A percentile compares a stretch with the other conserved stretches of the same genome.
phyloP scores from a whole-genome alignment of 1,284 basidiomycete genomes.

The Tilletiopsis washingtonensis region DNA sequence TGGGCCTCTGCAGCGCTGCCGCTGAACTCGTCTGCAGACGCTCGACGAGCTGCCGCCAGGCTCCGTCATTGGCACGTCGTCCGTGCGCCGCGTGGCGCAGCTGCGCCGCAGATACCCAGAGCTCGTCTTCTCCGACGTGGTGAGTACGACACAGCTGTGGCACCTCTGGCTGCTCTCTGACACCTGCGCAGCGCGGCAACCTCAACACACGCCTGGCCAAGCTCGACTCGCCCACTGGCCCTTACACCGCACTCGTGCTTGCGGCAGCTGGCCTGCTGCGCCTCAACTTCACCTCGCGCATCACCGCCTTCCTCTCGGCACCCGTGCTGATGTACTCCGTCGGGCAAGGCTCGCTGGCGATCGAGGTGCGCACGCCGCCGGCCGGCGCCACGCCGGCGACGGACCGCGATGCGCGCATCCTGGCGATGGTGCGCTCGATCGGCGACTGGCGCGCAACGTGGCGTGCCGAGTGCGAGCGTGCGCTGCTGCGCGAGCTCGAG shows the following conservation, averaged over 20 bases:
- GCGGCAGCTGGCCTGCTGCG: slow-evolving; percentile 90
- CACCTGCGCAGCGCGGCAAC: slow-evolving; percentile 41
- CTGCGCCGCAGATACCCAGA: slow-evolving; percentile 69
- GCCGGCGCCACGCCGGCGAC: slow-evolving; percentile 18
- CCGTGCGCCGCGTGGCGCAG: slow-evolving; percentile 85
- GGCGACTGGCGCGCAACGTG: slow-evolving; percentile 42
- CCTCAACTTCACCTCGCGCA: slow-evolving; percentile 62
- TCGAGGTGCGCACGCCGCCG: slow-evolving; percentile 66
- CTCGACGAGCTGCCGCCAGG: slow-evolving; percentile 81
- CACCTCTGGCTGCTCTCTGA: too few relatives aligned
- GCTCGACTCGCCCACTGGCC: slow-evolving; percentile 75
- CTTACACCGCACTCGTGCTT: slow-evolving; percentile 81
- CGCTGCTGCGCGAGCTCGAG: slow-evolving; percentile 76
- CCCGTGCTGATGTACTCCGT: slow-evolving; percentile 81
- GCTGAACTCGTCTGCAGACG: slow-evolving; percentile 48
- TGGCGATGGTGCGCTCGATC: slow-evolving; percentile 31
- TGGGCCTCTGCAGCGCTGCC: neutral
- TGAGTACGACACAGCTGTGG: too few relatives aligned
- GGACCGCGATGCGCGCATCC: slow-evolving; percentile 37
- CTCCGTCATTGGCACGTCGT: slow-evolving; percentile 86
- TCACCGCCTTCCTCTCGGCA: slow-evolving; percentile 64
- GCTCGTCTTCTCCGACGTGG: slow-evolving; percentile 79
- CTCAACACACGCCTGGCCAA: slow-evolving; percentile 72
- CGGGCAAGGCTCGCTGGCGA: slow-evolving; percentile 81
- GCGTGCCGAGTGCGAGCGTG: slow-evolving; percentile 58